Base-by-base conservation (phyloP, 2,329 filamentous ascomycete species). In the Cladophialophora carrionii region DNA sequence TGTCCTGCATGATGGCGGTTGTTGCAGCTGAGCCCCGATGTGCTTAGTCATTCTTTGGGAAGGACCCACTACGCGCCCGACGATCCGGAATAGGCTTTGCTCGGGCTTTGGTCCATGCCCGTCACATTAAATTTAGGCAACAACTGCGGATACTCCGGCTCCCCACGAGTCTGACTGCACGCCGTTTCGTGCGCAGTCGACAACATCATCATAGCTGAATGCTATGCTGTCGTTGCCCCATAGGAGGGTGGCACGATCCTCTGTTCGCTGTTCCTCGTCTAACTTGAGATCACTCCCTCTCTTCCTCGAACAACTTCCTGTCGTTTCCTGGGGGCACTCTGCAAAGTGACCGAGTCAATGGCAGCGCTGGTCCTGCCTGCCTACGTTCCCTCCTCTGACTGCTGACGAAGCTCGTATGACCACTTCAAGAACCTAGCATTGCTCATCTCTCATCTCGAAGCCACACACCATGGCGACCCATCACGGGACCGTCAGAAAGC, bases 401-500 rank as follows among this genome's bases (percentile, higher is more conserved):
- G 54, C 59, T 55, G 37, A 56, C 48, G 32, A 41, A 34, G n/a
- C 31, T 43, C 43, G 12, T 31, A 55, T 46, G 41, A 49, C 54
- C 34, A 22, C 7, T 49, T 22, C 20, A 55, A 32, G 49, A 55
- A 41, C 53, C 46, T 51, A 56, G 7, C 24, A 17, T 32, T 17
- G 22, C 60, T 24, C 34, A 8, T 52, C 52, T 51, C 32, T n/a
- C 46, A 32, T 31, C 49, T 51, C 53, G n/a, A 17, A 17, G 17
- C 22, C n/a, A 10, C 26, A 43, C 22, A 65, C 22, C 26, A 79
- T 78, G 77, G 72, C 71, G 58, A 63, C 68, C 66, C 61, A 72
- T 62, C 34, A 60, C 14, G 46, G 49, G 5, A 74, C 76, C 53
- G 65, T 75, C 64, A 74, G 72, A 68, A 74, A 73, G 67, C 77